Base-by-base conservation (phyloP, 768 basidiomycete species). In the Royoungia palumana region DNA sequence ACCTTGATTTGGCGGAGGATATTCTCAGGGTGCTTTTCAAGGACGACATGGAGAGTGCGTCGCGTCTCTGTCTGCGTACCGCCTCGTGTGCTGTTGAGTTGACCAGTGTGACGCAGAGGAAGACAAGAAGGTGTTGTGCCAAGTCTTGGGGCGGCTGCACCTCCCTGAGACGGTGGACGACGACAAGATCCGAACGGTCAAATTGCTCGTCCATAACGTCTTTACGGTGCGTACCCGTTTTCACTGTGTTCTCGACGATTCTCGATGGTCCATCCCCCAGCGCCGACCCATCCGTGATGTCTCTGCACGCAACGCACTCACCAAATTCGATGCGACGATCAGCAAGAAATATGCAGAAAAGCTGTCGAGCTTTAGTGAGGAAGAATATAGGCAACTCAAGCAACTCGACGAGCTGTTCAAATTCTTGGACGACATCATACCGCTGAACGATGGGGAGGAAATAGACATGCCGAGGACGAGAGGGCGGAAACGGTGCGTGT, bases 91-190 rank as follows among this genome's bases (percentile, higher is more conserved):
- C 9, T n/a, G 6, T 4, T 25, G 9, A 27, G 1, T 35, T 20
- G 34, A 37, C 4, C 5, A 6, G 10, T 11, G 17, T 30, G 21
- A 24, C 14, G 13, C 25, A 89, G 85, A 74, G 49, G 81, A 82
- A 4, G 76, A 80, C 50, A 76, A 81, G 55, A 88, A 87, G 58
- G 70, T 75, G 1, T 62, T 89, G 8, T 82, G 80, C 49, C 83
- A 85, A 39, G 72, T 83, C 21, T 70, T 91, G 16, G 72, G 71
- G 13, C 82, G 88, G 53, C 13, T 81, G 2, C 67, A 88, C 59
- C 68, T 94, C 8, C 90, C 93, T 0, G 82, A 84, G 41, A 71
- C 74, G 21, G 79, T 83, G 0, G 87, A 87, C 53, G 84, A 87
- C 32, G 78, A 82, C 58, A 82, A 82, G 62, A 75, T 89, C 44